Base-by-base conservation (phyloP, 805 yeast species). In the Wickerhamiella alocasiicola region DNA sequence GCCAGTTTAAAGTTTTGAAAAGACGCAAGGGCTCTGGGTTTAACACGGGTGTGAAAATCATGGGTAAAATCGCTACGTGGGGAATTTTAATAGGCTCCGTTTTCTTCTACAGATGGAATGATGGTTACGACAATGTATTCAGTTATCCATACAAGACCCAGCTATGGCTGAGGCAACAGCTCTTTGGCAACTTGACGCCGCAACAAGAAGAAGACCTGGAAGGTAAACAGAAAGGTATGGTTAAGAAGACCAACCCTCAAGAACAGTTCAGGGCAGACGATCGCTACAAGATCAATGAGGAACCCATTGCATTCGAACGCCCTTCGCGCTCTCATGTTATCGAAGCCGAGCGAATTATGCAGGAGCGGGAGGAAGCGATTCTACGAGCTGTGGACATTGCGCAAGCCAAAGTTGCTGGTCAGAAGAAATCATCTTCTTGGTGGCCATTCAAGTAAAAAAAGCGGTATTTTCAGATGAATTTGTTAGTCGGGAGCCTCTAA, bases 31-130 rank as follows among this genome's bases (percentile, higher is more conserved):
- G 73, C 42, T 65, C 72, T 45, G 56, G 70, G 23, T 74, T 79
- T 50, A 69, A 72, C 46, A 62, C 64, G 15, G 93, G 91, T 5
- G 71, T 80, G 5, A 64, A 71, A 42, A 59, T 71, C 56, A 68
- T 78, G 18, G 76, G 78, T 0, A 66, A 68, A 29, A 52, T 70
- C 6, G 50, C 74, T 24, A 70, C 73, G 6, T 62, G 65, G 24
- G 66, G 71, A 0, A 57, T 78, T 6, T 59, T 72, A 19, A 55
- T 71, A 1, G 78, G 76, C 51, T 74, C 76, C 17, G 70, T 79
- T 2, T 83, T 83, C 55, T 76, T 81, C 60, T 72, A 77, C 56
- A 64, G 84, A 39, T 82, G 94, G 94, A 81, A 83, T 53, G 91
- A 82, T 44, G 85, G 85, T 2, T 71, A 72, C 47, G 88, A 82